Evolutionary conservation across 805 yeast genomes (phyloP), one percentile per base, ranked within the genome.

Genomic region (Trichomonascus vanleenenianus): DNA sequence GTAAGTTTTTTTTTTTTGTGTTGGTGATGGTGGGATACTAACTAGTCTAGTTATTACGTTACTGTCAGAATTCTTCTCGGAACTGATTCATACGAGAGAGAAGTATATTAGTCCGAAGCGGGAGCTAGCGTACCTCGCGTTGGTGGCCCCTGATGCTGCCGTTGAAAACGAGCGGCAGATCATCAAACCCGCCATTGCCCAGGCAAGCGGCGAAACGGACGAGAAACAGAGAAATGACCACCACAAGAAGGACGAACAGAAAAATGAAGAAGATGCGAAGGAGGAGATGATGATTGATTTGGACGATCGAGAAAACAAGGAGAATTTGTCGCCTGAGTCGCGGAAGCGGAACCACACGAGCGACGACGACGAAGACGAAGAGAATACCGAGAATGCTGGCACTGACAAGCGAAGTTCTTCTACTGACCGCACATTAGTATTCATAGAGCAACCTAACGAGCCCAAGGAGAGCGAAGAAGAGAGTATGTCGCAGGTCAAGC

Each of bases 71-170:
- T 67, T 93, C 35, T 93, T 85, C 59, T 53, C 67, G 30, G 81
- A 80, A 44, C 76, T 88, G 82, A 80, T 85, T 8, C 73, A 74
- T 47, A 74, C 87, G 0, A 59, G 69, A 6, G 62, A 70, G 22
- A 68, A 86, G 47, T 80, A 83, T 54, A 86, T 91, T 2, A 76
- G 81, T 3, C 98, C 98, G 0, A 76, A 78, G 27, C 79, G 79
- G 55, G 95, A 87, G 51, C 68, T 93, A 50, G 96, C 95, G 0
- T 91, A 84, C 59, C 70, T 93, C 53, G 93, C 97, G 1, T 83
- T 93, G 51, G 61, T 67, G 6, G 60, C 65, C 6, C 60, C 65
- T 2, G 49, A 58, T 12, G 64, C 52, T 8, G 67, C 56, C n/a
- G 38, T 10, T 27, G 43, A 40, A 27, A 15, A 12, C 22, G 27